Evolutionary conservation across 345 rosid genomes (phyloP), one percentile per base, ranked within the genome.

Genomic region (Durio zibethinus): DNA sequence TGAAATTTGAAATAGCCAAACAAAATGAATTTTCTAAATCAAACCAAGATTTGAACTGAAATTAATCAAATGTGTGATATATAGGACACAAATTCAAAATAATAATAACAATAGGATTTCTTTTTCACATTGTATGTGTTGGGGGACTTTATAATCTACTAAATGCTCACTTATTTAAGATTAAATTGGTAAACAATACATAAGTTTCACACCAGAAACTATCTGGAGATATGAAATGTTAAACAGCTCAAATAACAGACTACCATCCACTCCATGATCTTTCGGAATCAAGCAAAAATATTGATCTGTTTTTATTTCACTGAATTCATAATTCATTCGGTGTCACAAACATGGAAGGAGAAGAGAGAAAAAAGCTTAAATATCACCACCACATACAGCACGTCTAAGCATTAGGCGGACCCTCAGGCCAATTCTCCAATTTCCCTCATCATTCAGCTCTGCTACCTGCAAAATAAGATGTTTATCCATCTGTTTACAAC

Each of bases 351-450:
- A 36, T 21, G 12, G 27, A 76, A 76, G 35, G 4, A 29, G 45
- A 61, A 61, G 57, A 52, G 62, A 69, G n/a, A n/a, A n/a, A n/a
- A n/a, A n/a, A n/a, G n/a, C n/a, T n/a, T n/a, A n/a, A 9, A 64
- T 42, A 31, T 70, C 14, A 38, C n/a, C 4, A 16, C 54, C 16
- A 50, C 54, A 53, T 87, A 96, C 99, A 79, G 81, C 83, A 75
- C 79, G 91, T 75, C 84, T 91, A 76, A 84, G 87, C 97, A 97
- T 92, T 78, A 91, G 81, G 36, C 97, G 92, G 75, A 94, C 94
- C 83, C 90, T 87, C 73, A 97, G 97, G 80, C 99, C 95, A 69
- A 91, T 97, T 87, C 98, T 91, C 99, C 99, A 97, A 76, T 91
- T 91, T 73, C 89, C 92, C 77, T 86, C 75, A 29, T 91, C 93